Evolutionary conservation across 345 rosid genomes (phyloP).

Genomic region (Hibiscus trionum): DNA sequence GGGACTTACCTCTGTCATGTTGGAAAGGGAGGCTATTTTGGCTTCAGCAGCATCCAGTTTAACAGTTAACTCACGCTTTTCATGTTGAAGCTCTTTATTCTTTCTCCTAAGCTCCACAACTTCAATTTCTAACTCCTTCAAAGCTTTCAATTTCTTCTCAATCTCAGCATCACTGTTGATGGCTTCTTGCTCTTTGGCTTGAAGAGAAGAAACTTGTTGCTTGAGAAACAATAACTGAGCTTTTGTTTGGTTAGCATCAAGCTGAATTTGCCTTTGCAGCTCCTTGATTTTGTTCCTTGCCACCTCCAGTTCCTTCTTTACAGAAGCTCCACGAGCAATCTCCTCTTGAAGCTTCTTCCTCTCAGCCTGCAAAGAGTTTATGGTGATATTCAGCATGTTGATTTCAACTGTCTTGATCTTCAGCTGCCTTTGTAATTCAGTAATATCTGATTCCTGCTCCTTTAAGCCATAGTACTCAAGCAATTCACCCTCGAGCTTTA

Average conservation of each 20-base stretch:
- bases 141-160: conserved; percentile 65
- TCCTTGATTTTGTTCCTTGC: conserved; percentile 82
- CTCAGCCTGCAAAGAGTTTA: conserved; percentile 75
- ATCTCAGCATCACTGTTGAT: conserved; percentile 61
- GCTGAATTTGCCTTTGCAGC: conserved; percentile 88
- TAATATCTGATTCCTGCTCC: conserved; percentile 76
- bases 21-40: conserved; percentile 60
- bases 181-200: conserved; percentile 73
- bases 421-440: conserved; percentile 76
- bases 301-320: conserved; percentile 63
- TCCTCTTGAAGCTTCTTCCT: conserved; percentile 89
- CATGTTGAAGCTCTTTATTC: conserved; percentile 89
- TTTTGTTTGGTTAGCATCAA: conserved; percentile 86
- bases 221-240: conserved; percentile 86
- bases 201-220: conserved; percentile 82
- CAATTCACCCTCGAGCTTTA: conserved; percentile 86
- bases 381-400: conserved; percentile 83
- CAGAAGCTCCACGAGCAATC: conserved; percentile 36
- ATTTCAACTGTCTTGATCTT: conserved; percentile 90
- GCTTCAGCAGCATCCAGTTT: conserved; percentile 84
- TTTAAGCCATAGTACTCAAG: conserved; percentile 89
- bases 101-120: conserved; percentile 88
- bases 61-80: conserved; percentile 73
- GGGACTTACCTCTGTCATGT: conserved; percentile 76
- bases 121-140: conserved; percentile 67